Conservation (phyloP, 2,329 filamentous ascomycete species). For the Talaromyces sp. region DNA sequence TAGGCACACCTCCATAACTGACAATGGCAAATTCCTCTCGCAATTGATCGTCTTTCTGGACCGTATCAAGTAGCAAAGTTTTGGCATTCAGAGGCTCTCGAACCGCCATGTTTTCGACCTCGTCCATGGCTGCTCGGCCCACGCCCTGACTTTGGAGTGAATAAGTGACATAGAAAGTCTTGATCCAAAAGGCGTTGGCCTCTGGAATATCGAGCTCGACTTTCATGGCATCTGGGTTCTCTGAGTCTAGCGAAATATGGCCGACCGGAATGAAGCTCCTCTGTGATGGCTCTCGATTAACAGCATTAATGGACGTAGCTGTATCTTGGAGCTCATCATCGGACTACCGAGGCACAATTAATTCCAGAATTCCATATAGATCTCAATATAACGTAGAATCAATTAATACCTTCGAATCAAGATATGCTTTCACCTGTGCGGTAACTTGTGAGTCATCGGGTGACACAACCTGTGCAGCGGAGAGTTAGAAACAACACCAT, state of each 20-base stretch:
- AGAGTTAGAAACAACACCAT: background rate
- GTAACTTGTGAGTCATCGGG: slow-evolving; percentile 9
- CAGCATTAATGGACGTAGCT: slow-evolving; percentile 18
- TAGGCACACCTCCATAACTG: slow-evolving; percentile 14
- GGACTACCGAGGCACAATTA: background rate
- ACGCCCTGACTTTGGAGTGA: slow-evolving; percentile 20
- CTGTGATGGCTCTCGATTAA: slow-evolving; percentile 13
- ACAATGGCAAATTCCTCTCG: slow-evolving; percentile 19
- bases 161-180: slow-evolving; percentile 19
- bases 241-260: slow-evolving; percentile 24
- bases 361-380: background rate
- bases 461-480: slow-evolving; percentile 1
- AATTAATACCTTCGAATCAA: background rate
- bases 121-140: slow-evolving; percentile 25
- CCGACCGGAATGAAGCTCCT: slow-evolving; percentile 20
- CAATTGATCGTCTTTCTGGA: slow-evolving; percentile 19
- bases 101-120: slow-evolving; percentile 22
- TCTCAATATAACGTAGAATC: background rate
- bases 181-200: slow-evolving; percentile 22
- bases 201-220: slow-evolving; percentile 14
- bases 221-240: slow-evolving; percentile 14
- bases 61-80: slow-evolving; percentile 23
- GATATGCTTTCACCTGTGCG: background rate
- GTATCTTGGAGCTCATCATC: slow-evolving; percentile 16
- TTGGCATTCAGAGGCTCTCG: slow-evolving; percentile 17